These are phyloP conservation scores for Salicornia ramosissima DNA, from an alignment of 148 eudicot genomes.

Conservation along the genomic window DNA sequence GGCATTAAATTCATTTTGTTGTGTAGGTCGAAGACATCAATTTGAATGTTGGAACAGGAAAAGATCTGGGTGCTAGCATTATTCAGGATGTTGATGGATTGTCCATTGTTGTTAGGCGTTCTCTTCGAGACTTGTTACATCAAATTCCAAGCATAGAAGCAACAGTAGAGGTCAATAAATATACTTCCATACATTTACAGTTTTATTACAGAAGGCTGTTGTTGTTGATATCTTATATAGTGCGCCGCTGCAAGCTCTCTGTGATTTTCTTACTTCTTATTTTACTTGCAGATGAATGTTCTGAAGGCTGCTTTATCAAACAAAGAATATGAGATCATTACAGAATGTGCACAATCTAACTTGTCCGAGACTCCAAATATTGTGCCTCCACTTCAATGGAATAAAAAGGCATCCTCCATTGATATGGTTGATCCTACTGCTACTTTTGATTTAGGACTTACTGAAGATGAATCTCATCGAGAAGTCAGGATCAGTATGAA, in stretches of 20 bases:
- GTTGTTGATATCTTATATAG: neutral
- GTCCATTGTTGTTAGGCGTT: slow-evolving; percentile 59
- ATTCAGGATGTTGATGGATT: slow-evolving; percentile 86
- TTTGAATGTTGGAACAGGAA: slow-evolving; percentile 72
- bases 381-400: slow-evolving; percentile 47
- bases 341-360: slow-evolving; percentile 86
- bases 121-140: slow-evolving; percentile 89
- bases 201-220: neutral
- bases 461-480: slow-evolving; percentile 35
- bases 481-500: slow-evolving; percentile 56
- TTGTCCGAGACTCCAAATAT: slow-evolving; percentile 71
- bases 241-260: slow-evolving; percentile 6
- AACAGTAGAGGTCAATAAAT: slow-evolving; percentile 51
- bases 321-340: slow-evolving; percentile 81
- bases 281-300: slow-evolving; percentile 60
- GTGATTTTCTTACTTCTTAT: neutral
- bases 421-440: slow-evolving; percentile 35
- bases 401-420: slow-evolving; percentile 27
- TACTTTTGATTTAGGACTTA: slow-evolving; percentile 33
- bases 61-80: slow-evolving; percentile 75
- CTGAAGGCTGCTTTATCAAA: slow-evolving; percentile 83
- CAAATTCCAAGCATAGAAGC: slow-evolving; percentile 71
- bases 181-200: neutral
- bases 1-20: slow-evolving; percentile 4
- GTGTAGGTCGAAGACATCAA: slow-evolving; percentile 88